Evolutionary conservation across 352 stramenopile species (phyloP).

Genomic region (Stephanocyclus meneghinianus): DNA sequence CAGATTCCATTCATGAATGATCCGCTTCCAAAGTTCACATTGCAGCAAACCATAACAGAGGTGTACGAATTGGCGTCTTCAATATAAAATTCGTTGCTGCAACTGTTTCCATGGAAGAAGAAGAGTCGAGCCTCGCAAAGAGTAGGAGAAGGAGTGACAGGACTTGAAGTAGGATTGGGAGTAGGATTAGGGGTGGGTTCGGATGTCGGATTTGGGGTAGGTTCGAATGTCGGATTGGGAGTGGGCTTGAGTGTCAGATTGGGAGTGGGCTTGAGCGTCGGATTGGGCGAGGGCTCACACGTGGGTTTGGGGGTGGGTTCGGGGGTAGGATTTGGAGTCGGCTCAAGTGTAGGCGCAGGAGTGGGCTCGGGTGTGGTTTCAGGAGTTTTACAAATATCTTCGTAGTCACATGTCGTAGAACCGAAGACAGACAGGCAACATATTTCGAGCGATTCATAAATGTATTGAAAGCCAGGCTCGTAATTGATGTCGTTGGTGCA

Average conservation of each 20-base stretch:
- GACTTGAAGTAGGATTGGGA: neutral
- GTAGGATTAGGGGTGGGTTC: constrained; percentile 1
- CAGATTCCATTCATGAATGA: neutral
- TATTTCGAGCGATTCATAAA: constrained; percentile 12
- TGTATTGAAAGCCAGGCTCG: neutral
- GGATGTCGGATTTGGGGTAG: neutral
- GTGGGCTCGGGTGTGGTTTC: neutral
- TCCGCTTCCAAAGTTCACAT: constrained; percentile 11
- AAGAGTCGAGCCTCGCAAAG: constrained; percentile 1
- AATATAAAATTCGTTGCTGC: constrained; percentile 12
- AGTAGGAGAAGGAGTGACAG: neutral
- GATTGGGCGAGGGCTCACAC: neutral
- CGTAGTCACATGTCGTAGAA: neutral
- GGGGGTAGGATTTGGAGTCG: too few species aligned
- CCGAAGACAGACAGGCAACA: constrained; percentile 19
- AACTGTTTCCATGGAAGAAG: constrained; percentile 7
- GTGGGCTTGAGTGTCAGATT: neutral
- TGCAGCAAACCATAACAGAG: neutral
- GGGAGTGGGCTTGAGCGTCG: neutral
- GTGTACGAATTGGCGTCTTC: constrained; percentile 2
- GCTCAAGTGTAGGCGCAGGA: neutral
- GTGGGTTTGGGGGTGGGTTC: neutral
- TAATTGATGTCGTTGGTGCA: constrained; percentile 21
- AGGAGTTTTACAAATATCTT: constrained; percentile 12
- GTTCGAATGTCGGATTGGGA: neutral